Evolutionary conservation across 345 rosid species (phyloP), one percentile per base, ranked within the genome.

Genomic region (Hibiscus tridactylites): DNA sequence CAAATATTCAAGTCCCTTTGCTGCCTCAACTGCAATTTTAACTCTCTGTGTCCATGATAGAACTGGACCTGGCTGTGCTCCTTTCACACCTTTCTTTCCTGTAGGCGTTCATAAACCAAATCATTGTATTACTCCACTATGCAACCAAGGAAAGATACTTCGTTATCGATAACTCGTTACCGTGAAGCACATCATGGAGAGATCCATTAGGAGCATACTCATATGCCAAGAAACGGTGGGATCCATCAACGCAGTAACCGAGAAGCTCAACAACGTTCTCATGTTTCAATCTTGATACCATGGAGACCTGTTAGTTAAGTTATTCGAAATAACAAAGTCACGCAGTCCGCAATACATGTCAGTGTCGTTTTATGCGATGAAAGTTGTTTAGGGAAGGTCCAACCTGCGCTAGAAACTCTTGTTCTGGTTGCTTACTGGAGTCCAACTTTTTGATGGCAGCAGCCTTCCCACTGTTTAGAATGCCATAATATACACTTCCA

Each of bases 41-140:
- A 88, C 96, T 79, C 97, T 87, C 77, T 90, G 93, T n/a, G 82
- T 83, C 98, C 98, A 94, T 54, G 95, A 83, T 76, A 94, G 83
- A 57, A 90, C 85, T 28, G 90, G 83, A 82, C 97, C 95, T 53
- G 90, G 87, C 70, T 82, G 87, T 53, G 97, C 95, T 68, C 97
- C 97, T 84, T 88, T 91, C 15, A 84, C 87, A 54, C 97, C 97
- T 86, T 94, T 94, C 79, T 83, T 84, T 49, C 97, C 97, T 88
- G 35, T 78, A 75, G 16, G 12, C 3, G 12, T 46, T 44, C 19
- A 24, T 8, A 46, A 6, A 46, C 13, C 3, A 5, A 15, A 39
- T 17, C 19, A 63, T 37, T 63, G 50, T 10, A 63, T 37, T 19
- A 37, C 29, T 63, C 21, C 47, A 37, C 29, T 17, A 17, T 63